Conservation (phyloP, 1,139 yeast genomes). For the Pichia sp. region DNA sequence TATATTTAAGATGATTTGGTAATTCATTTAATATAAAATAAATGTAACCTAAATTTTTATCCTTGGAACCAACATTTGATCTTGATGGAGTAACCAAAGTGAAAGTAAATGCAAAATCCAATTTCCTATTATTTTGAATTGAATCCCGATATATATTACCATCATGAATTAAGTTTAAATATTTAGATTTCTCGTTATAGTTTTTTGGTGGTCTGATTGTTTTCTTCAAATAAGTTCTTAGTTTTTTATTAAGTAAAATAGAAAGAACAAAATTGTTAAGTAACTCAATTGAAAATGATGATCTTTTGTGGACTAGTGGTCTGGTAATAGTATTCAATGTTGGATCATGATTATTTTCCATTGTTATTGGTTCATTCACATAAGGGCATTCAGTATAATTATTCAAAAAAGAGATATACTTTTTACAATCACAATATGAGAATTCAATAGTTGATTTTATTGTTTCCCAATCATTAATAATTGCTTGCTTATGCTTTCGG, state of each 20-base stretch:
- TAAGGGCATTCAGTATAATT: conserved; percentile 1
- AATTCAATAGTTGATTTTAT: conserved; percentile 2
- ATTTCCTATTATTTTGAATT: background rate
- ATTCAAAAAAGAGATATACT: background rate
- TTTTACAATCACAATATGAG: conserved; percentile 5
- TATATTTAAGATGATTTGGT: conserved; percentile 7
- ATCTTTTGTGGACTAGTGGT: background rate
- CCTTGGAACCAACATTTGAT: background rate
- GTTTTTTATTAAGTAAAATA: conserved; percentile 8
- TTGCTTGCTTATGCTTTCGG: background rate
- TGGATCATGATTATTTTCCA: background rate
- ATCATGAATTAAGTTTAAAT: conserved; percentile 5
- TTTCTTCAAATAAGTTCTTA: conserved; percentile 9
- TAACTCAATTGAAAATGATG: conserved; percentile 5
- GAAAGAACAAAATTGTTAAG: conserved; percentile 9
- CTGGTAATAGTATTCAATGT: too few relatives aligned
- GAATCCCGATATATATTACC: conserved; percentile 7
- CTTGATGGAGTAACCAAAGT: conserved; percentile 4
- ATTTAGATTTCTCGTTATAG: background rate
- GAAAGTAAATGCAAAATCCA: conserved; percentile 13
- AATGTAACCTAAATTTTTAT: background rate
- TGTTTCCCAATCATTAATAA: conserved; percentile 2
- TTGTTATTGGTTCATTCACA: background rate
- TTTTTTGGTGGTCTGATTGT: conserved; percentile 8
- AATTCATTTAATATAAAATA: conserved; percentile 10